These are phyloP conservation scores for Tetrapisispora namnaoensis DNA, from an alignment of 805 yeast species.

Conservation along the genomic window DNA sequence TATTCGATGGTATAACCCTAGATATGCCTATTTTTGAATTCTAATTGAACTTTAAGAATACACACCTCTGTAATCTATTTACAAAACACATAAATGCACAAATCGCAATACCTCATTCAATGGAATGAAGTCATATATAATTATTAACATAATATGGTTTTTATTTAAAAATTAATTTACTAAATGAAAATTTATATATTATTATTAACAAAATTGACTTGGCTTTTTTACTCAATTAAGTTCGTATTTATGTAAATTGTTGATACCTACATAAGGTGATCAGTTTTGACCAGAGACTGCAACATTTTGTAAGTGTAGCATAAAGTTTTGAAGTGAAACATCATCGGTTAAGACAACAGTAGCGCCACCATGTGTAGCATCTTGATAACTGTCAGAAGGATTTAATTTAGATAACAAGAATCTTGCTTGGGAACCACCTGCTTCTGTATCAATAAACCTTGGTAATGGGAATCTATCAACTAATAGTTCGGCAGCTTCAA, in stretches of 20 bases:
- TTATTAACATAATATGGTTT: no score
- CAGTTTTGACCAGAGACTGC: conserved; percentile 48
- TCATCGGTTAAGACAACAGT: conserved; percentile 92
- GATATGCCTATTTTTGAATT: conserved; percentile 67
- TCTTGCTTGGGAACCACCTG: conserved; percentile 96
- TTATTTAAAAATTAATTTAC: background rate
- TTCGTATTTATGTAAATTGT: background rate
- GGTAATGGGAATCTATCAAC: conserved; percentile 94
- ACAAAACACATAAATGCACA: no score
- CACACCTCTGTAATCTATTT: no score
- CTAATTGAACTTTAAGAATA: conserved; percentile 4
- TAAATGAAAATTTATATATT: background rate
- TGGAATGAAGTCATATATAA: no score
- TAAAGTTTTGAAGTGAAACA: conserved; percentile 84
- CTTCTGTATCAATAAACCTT: conserved; percentile 90
- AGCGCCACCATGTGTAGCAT: conserved; percentile 37
- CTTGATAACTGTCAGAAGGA: conserved; percentile 75
- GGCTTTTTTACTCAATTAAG: background rate
- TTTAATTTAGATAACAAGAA: conserved; percentile 87
- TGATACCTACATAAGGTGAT: background rate
- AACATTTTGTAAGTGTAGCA: conserved; percentile 84
- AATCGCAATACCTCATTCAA: no score
- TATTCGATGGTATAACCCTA: conserved; percentile 62
- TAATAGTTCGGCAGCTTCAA: conserved; percentile 82
- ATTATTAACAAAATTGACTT: background rate